Evolutionary conservation across 805 yeast genomes (phyloP).

Genomic region (Pichia phayaonensis): DNA sequence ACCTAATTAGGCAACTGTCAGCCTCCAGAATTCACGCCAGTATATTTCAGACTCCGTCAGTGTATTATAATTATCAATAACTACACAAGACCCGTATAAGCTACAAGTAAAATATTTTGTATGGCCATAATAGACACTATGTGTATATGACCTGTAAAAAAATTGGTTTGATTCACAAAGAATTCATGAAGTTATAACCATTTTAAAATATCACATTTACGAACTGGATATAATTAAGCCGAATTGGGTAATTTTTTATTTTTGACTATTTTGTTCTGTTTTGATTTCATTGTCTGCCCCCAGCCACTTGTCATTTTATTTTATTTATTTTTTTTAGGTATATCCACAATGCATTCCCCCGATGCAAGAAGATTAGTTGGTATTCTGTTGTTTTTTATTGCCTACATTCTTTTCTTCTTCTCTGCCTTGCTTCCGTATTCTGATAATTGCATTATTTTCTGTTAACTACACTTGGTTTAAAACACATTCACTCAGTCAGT

Average conservation of each 20-base stretch:
- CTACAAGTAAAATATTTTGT: background rate
- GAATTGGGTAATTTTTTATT: background rate
- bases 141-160: background rate
- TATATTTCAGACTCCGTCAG: background rate
- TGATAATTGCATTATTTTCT: background rate
- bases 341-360: background rate
- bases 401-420: background rate
- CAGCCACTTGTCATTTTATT: constrained; percentile 2
- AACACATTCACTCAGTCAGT: background rate
- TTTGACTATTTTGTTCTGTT: background rate
- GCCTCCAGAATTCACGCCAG: background rate
- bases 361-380: too few species aligned
- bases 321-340: background rate
- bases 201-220: background rate
- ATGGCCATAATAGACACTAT: background rate
- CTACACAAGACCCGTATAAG: background rate
- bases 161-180: too few species aligned
- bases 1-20: background rate
- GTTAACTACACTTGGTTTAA: background rate
- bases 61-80: background rate
- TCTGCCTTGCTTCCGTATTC: background rate
- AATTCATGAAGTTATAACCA: background rate
- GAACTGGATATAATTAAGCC: background rate
- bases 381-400: too few species aligned
- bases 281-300: constrained; percentile 1